These are phyloP conservation scores for Entomortierella chlamydospora DNA, from an alignment of 192 early-diverging fungal genomes.

Conservation along the genomic window DNA sequence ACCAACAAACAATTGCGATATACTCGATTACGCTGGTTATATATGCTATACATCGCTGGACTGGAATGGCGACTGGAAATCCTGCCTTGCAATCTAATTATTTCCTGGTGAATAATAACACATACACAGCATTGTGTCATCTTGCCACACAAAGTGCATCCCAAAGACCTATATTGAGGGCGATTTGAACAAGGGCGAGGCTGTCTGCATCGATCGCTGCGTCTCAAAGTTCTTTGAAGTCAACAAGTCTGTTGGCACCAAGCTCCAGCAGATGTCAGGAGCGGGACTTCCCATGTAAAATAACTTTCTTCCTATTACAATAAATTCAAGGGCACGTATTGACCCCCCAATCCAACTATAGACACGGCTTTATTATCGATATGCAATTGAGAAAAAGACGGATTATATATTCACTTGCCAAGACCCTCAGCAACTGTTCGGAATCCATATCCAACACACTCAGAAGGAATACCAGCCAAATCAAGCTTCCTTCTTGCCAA, in stretches of 20 bases:
- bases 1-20: too few species aligned
- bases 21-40: too few species aligned
- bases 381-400: neutral
- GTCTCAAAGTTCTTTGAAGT: conserved; percentile 90
- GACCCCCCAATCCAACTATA: neutral
- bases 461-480: conserved; percentile 18
- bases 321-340: neutral
- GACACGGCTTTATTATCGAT: neutral
- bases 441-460: conserved; percentile 41
- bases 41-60: too few species aligned
- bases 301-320: conserved; percentile 4
- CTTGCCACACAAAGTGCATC: conserved; percentile 91
- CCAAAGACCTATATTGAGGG: conserved; percentile 81
- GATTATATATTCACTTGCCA: neutral
- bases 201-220: conserved; percentile 91
- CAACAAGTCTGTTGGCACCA: conserved; percentile 78
- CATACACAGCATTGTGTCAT: conserved; percentile 67
- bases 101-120: neutral
- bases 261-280: conserved; percentile 70
- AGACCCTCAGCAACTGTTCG: conserved; percentile 20
- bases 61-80: too few species aligned
- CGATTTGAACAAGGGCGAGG: conserved; percentile 91
- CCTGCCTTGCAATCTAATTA: too few species aligned
- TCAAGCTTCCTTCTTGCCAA: conserved; percentile 23
- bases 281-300: conserved; percentile 50